Evolutionary conservation across 306 rosid genomes (phyloP), one percentile per base, ranked within the genome.

Genomic region (Dalbergia oliveri): DNA sequence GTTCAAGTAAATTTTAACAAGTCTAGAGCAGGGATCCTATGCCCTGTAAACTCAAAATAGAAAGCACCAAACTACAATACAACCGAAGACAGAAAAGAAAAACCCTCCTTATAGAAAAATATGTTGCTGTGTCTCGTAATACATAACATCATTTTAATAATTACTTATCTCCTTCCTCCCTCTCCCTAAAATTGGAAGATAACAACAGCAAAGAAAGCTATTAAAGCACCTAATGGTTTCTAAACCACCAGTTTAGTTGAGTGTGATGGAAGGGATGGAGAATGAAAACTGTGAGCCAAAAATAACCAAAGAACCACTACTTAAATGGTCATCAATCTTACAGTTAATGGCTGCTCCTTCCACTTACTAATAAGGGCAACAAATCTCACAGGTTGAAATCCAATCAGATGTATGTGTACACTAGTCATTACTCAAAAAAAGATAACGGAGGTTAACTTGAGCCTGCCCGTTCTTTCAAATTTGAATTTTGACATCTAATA

Each of bases 401-500:
- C 26, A 34, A 75, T 60, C 59, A 51, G 77, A 69, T 69, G 73
- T 37, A 37, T 19, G n/a, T 59, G 66, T 58, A 19, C 44, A 14
- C 12, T 59, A 43, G 14, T 41, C 47, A 33, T 43, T 43, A 67
- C 19, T 35, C 65, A 26, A 67, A 43, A 73, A 53, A 12, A 57
- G 5, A 54, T 33, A 11, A 77, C 70, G 58, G 23, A 21, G 58
- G 73, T 54, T 62, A 58, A 13, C 56, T 1, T 4, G 14, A 75
- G 57, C 31, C 1, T 26, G 31, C 31, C 31, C 2, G 62, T 23
- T 35, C 59, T 80, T 45, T 76, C 14, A 59, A 45, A 16, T 64
- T 64, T 79, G 15, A 66, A 66, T 53, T 62, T 62, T 72, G 33
- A 66, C 64, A 65, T 57, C 49, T 54, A 47, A 70, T 57, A 72